Evolutionary conservation across 352 stramenopile species (phyloP), one percentile per base, ranked within the genome.

Genomic region (Peronospora belbahrii): DNA sequence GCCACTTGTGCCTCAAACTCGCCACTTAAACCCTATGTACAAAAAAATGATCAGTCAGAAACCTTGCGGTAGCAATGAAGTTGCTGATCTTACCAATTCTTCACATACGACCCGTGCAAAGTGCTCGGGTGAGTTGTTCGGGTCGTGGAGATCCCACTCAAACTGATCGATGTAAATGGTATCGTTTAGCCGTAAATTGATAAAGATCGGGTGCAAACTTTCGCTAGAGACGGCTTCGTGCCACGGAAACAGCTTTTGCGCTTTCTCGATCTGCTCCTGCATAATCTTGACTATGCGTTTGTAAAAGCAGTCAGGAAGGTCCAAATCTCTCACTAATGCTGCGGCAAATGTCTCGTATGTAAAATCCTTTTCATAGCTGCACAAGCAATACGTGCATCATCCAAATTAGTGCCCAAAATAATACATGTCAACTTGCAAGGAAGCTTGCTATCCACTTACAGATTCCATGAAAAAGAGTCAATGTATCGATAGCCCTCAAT

Each of bases 401-500:
- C 8, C 20, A 8, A 32, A 19, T 56, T 14, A 52, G 43, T 14
- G 11, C 6, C 10, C 5, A 14, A 22, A 6, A 1, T 13, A 14
- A 23, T 31, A 31, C n/a, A 13, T 11, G 4, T 22, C n/a, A 14
- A 8, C 23, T 42, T 33, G 6, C 8, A 57, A 22, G 4, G 37
- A 38, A 10, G 0, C 15, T 28, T 6, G 27, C 22, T 14, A 5
- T 17, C 31, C 7, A 48, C 37, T 27, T 64, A 88, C 70, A 85
- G 36, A 43, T 88, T 90, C 75, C 75, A 88, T 22, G 65, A 75
- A 39, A 90, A 84, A 17, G 75, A 87, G 41, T 90, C 79, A 34
- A 90, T 85, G 65, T 85, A 90, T 30, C 79, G 74, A 44, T 84
- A 85, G 9, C 79, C 79, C 46, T 90, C 79, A 20, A 87, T 59